These are phyloP conservation scores for Ceratobasidium sp. DNA, from an alignment of 1,284 basidiomycete genomes.

Conservation along the genomic window DNA sequence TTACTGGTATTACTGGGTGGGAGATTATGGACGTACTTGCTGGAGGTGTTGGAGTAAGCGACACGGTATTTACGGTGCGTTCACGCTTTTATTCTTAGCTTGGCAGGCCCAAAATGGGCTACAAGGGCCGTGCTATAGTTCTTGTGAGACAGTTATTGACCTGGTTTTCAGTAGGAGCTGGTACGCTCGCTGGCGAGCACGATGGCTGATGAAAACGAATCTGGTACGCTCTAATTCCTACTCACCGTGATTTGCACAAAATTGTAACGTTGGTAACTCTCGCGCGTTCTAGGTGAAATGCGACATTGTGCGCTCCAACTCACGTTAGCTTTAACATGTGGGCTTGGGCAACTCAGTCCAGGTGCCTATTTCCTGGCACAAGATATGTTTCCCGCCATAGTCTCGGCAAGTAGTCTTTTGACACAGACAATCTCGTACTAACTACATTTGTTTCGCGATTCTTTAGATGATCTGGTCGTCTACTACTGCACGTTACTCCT, in stretches of 20 bases:
- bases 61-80: slow-evolving; percentile 66
- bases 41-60: slow-evolving; percentile 66
- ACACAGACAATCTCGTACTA: background rate
- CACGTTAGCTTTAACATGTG: slow-evolving; percentile 65
- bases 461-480: slow-evolving; percentile 56
- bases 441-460: background rate
- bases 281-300: slow-evolving; percentile 6
- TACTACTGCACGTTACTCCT: slow-evolving; percentile 64
- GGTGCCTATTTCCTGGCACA: slow-evolving; percentile 72
- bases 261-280: slow-evolving; percentile 59
- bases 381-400: slow-evolving; percentile 67
- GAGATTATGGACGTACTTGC: slow-evolving; percentile 75
- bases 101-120: too few species aligned
- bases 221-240: slow-evolving; percentile 54
- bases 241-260: slow-evolving; percentile 7
- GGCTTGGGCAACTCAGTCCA: slow-evolving; percentile 69
- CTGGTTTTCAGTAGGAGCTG: slow-evolving; percentile 57
- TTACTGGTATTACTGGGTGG: slow-evolving; percentile 60
- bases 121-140: too few species aligned
- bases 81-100: background rate
- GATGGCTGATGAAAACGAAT: slow-evolving; percentile 58
- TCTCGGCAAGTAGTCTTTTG: slow-evolving; percentile 55
- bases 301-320: slow-evolving; percentile 67
- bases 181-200: slow-evolving; percentile 60
- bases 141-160: slow-evolving; percentile 4